A percentile compares a stretch with the other conserved stretches of the same genome.
Evolutionary conservation across 2,329 filamentous ascomycete genomes (phyloP).

Genomic region (Onygenales sp.): DNA sequence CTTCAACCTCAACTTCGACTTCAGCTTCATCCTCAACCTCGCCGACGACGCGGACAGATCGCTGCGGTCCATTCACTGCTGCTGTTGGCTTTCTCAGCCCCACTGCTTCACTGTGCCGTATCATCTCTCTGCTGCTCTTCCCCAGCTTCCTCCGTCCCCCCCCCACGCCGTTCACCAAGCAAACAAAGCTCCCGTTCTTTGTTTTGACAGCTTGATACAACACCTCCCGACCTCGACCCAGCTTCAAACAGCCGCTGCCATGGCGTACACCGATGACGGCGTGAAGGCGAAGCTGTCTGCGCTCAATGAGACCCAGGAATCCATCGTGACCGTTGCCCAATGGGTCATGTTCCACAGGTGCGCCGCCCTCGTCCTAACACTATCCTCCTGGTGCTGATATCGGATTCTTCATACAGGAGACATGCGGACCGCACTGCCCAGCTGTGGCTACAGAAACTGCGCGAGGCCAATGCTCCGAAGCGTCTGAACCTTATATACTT

Average conservation of each 20-base stretch:
- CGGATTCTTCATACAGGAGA: slow-evolving; percentile 48
- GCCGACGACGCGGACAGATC: background rate
- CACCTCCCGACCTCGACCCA: background rate
- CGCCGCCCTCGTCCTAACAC: slow-evolving; percentile 4
- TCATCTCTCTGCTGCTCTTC: background rate
- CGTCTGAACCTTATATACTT: slow-evolving; percentile 87
- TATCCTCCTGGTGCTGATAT: slow-evolving; percentile 10
- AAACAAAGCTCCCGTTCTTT: background rate
- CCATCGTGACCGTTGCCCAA: slow-evolving; percentile 90
- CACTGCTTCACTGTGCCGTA: background rate
- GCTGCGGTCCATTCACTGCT: no score
- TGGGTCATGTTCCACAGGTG: slow-evolving; percentile 99
- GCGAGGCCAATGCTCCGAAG: slow-evolving; percentile 77
- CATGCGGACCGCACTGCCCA: slow-evolving; percentile 87
- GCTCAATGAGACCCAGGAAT: slow-evolving; percentile 94
- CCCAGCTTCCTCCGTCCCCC: background rate
- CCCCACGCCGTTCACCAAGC: background rate
- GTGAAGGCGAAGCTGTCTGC: slow-evolving; percentile 91
- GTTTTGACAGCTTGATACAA: background rate
- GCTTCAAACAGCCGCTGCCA: slow-evolving; percentile 29
- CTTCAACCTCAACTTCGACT: background rate
- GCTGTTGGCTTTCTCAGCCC: no score
- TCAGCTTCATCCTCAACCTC: background rate
- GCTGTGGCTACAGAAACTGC: slow-evolving; percentile 82
- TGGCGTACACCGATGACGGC: slow-evolving; percentile 95